phyloP scores from a whole-genome alignment of 495 filamentous ascomycete species.

The Neurospora sp. region DNA sequence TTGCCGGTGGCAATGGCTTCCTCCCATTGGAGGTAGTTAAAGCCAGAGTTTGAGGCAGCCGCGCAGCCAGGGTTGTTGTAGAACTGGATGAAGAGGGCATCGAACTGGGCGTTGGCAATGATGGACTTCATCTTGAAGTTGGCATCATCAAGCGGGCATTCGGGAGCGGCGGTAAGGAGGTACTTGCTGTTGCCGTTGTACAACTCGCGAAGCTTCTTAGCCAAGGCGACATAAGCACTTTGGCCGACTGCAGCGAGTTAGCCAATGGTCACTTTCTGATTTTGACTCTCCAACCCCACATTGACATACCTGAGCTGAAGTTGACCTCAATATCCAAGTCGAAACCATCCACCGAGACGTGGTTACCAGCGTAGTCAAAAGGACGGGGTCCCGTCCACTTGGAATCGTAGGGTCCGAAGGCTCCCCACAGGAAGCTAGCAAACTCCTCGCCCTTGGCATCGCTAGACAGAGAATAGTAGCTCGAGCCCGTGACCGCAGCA shows the following conservation, averaged over 20 bases:
- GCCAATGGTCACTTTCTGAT: neutral
- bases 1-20: conserved; percentile 39
- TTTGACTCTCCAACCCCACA: neutral
- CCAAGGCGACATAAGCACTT: conserved; percentile 30
- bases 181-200: conserved; percentile 25
- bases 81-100: conserved; percentile 62
- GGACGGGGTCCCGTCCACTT: conserved; percentile 40
- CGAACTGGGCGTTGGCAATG: conserved; percentile 43
- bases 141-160: conserved; percentile 46
- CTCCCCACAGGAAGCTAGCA: conserved; percentile 53
- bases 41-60: conserved; percentile 30
- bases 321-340: conserved; percentile 54
- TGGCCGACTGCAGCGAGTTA: conserved; percentile 10
- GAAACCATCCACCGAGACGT: conserved; percentile 51
- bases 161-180: conserved; percentile 56
- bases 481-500: conserved; percentile 9
- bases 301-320: conserved; percentile 11
- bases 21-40: conserved; percentile 58
- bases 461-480: conserved; percentile 40
- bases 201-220: conserved; percentile 42
- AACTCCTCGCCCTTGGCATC: conserved; percentile 42
- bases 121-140: conserved; percentile 44
- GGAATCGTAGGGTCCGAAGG: conserved; percentile 47
- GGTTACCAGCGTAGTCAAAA: conserved; percentile 39
- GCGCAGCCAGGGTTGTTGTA: conserved; percentile 59